Percentiles rank a stretch among this genome's conserved stretches.
Evolutionary conservation across 345 rosid species (phyloP).

Genomic region (Euphorbia pulcherrima): DNA sequence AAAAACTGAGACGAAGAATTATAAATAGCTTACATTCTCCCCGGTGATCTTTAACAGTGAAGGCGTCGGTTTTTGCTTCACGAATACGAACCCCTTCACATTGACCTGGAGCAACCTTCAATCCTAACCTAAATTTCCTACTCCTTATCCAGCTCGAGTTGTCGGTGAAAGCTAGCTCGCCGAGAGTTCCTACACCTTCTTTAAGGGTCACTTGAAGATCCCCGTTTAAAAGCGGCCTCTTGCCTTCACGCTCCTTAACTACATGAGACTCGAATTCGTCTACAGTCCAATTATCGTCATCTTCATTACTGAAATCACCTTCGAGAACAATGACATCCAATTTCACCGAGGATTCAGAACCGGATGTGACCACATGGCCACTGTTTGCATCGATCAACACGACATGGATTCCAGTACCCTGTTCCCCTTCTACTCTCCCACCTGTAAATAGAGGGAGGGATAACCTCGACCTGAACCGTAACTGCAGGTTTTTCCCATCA

Average conservation of each 20-base stretch:
- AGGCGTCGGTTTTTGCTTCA: slow-evolving; percentile 42
- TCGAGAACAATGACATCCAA: slow-evolving; percentile 35
- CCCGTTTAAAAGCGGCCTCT: slow-evolving; percentile 39
- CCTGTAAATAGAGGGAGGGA: slow-evolving; percentile 36
- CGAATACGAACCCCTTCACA: slow-evolving; percentile 30
- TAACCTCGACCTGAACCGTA: slow-evolving; percentile 31
- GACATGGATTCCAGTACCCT: slow-evolving; percentile 23
- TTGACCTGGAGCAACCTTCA: slow-evolving; percentile 39
- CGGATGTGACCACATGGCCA: slow-evolving; percentile 28
- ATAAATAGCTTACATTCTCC: slow-evolving; percentile 35
- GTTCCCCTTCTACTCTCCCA: slow-evolving; percentile 36
- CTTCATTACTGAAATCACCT: slow-evolving; percentile 40
- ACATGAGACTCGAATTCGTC: slow-evolving; percentile 36
- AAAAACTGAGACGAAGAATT: neutral
- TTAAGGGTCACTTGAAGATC: slow-evolving; percentile 34
- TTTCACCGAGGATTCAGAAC: slow-evolving; percentile 35
- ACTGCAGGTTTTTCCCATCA: slow-evolving; percentile 34
- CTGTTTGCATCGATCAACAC: slow-evolving; percentile 33
- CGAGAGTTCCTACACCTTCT: slow-evolving; percentile 38
- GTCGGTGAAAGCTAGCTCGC: slow-evolving; percentile 36
- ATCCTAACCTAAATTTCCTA: slow-evolving; percentile 38
- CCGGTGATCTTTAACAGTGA: slow-evolving; percentile 33
- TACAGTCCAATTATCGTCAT: slow-evolving; percentile 26
- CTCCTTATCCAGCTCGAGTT: slow-evolving; percentile 46
- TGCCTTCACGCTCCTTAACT: slow-evolving; percentile 41